These are phyloP conservation scores for Boletus reticuloceps DNA, from an alignment of 768 basidiomycete genomes.

Conservation along the genomic window DNA sequence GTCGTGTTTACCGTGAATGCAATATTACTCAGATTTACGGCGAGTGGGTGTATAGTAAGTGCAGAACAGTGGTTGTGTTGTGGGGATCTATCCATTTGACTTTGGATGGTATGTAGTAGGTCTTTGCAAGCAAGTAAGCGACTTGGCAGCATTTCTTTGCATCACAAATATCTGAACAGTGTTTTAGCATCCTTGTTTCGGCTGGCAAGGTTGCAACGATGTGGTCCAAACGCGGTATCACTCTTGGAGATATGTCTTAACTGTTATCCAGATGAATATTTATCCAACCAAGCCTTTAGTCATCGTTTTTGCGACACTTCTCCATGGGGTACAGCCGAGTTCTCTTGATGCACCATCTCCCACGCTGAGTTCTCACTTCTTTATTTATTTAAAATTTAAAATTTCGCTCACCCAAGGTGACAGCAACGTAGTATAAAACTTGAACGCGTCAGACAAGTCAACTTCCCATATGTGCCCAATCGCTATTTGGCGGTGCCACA, in stretches of 20 bases:
- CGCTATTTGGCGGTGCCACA: too few species aligned
- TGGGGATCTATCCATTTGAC: neutral
- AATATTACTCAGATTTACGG: conserved; percentile 43
- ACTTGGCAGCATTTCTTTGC: neutral
- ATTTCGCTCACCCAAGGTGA: too few species aligned
- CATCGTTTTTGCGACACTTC: conserved; percentile 45
- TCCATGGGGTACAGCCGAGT: too few species aligned
- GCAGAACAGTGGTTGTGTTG: neutral
- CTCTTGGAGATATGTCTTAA: conserved; percentile 45
- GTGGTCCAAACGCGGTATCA: conserved; percentile 59
- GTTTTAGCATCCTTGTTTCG: conserved; percentile 46
- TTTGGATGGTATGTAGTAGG: conserved; percentile 10
- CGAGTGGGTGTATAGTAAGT: conserved; percentile 49
- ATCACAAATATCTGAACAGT: neutral
- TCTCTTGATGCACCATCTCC: too few species aligned
- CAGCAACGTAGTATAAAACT: too few species aligned
- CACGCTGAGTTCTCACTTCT: too few species aligned
- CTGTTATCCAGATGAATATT: neutral
- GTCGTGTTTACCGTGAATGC: conserved; percentile 48
- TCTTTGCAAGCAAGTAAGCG: conserved; percentile 36
- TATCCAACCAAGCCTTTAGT: conserved; percentile 31
- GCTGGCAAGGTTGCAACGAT: conserved; percentile 37
- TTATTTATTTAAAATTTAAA: too few species aligned
- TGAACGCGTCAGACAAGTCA: too few species aligned
- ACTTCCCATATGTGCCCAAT: too few species aligned